A percentile compares a stretch with the other conserved stretches of the same genome.
Conservation (phyloP, 192 early-diverging fungal species). For the Funneliformis mosseae region DNA sequence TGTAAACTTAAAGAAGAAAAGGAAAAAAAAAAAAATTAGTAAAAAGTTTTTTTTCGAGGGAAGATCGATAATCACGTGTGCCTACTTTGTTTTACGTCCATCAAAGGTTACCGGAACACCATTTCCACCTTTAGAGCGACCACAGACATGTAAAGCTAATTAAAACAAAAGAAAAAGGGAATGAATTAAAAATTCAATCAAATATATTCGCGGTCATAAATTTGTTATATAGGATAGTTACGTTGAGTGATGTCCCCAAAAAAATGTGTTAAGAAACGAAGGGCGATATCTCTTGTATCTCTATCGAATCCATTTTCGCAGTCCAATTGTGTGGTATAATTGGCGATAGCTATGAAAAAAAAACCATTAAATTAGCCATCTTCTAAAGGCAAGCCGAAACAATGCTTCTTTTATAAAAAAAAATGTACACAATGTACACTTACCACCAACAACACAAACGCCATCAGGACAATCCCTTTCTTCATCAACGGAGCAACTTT, state of each 20-base stretch:
- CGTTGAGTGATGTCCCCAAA: slow-evolving; percentile 29
- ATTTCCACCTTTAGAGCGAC: slow-evolving; percentile 8
- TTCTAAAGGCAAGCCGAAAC: too few relatives aligned
- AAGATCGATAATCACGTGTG: neutral
- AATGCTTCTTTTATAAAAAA: neutral
- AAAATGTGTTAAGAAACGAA: slow-evolving; percentile 22
- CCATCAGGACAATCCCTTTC: slow-evolving; percentile 11
- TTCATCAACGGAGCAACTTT: neutral
- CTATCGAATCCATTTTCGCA: neutral
- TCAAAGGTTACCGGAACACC: neutral
- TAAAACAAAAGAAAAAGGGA: neutral
- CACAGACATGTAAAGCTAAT: slow-evolving; percentile 18
- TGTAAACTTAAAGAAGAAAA: neutral
- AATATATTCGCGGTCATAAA: neutral
- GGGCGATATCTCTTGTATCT: neutral
- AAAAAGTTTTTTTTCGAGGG: too few relatives aligned
- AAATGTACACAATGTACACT: neutral
- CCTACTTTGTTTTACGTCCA: neutral
- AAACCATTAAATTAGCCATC: neutral
- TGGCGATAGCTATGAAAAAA: slow-evolving; percentile 19
- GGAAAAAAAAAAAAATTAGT: neutral
- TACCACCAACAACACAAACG: slow-evolving; percentile 25
- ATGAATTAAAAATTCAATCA: neutral
- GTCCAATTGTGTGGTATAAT: slow-evolving; percentile 21
- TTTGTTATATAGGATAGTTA: neutral